Base-by-base conservation (phyloP, 228 moss, liverwort and hornwort genomes). In the Sphagnum fallax region DNA sequence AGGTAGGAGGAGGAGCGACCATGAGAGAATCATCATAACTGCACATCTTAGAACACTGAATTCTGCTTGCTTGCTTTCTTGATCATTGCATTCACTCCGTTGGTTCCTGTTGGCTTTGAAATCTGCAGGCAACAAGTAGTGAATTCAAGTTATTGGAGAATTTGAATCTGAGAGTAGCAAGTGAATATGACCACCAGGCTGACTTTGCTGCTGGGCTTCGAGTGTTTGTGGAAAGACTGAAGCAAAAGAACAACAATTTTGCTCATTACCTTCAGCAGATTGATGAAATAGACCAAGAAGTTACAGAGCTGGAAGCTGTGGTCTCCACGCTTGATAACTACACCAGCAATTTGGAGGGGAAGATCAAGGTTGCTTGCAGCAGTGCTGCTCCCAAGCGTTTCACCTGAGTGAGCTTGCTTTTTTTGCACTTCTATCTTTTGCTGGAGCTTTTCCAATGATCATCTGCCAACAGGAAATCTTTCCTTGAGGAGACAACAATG, bases 251-350 rank as follows among this genome's bases (percentile, higher is more conserved):
- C 16, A 81, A 96, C 16, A 85, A 70, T 5, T 80, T 89, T 67
- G 75, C 75, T 53, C 78, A 78, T 47, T 89, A 77, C 64, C 60
- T 92, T 52, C 76, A 76, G 53, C 71, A 82, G 68, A 89, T 91
- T 49, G 92, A 96, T 68, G 87, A 79, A 16, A 92, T 96, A 62
- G 95, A 92, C 66, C 72, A 78, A 48, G 84, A 91, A 79, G 87
- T 88, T 58, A 92, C 92, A 59, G 82, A 91, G 63, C 77, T 96
- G 62, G 91, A 92, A 83, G 95, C 87, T 6, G 74, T 96, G 69
- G 91, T 92, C 13, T 88, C 89, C 51, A 92, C 86, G 16, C 76
- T 96, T 50, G 89, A 96, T 76, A 90, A 73, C 69, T 91, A 88
- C n/a, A 88, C 89, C 13, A 83, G 75, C 61, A 84, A 79, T 52